Evolutionary conservation across 352 stramenopile species (phyloP).

Genomic region (Phytophthora sansomeana): DNA sequence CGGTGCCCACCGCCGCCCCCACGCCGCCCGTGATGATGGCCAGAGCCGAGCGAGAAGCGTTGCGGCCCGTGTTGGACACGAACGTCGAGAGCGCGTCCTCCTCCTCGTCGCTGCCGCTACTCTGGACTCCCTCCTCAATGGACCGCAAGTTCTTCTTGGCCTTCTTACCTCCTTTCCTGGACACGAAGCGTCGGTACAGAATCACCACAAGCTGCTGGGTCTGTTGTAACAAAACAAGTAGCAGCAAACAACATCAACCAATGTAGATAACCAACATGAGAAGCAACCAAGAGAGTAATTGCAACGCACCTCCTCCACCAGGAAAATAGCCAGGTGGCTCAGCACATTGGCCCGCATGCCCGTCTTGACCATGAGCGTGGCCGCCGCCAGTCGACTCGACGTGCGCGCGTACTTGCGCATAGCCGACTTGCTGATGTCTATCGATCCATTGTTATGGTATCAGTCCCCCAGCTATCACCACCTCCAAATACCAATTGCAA

Average conservation of each 20-base stretch:
- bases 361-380: slow-evolving; percentile 77
- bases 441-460: too few relatives aligned
- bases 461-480: too few relatives aligned
- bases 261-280: too few relatives aligned
- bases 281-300: too few relatives aligned
- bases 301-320: slow-evolving; percentile 78
- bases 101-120: slow-evolving; percentile 44
- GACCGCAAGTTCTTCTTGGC: slow-evolving; percentile 47
- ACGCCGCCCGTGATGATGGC: slow-evolving; percentile 76
- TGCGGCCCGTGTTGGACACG: slow-evolving; percentile 57
- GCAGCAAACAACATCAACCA: too few relatives aligned
- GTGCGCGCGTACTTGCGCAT: slow-evolving; percentile 80
- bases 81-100: slow-evolving; percentile 50
- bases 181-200: slow-evolving; percentile 68
- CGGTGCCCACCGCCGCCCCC: slow-evolving; percentile 72
- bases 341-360: slow-evolving; percentile 81
- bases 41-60: slow-evolving; percentile 67
- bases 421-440: slow-evolving; percentile 83
- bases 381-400: slow-evolving; percentile 60
- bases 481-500: slow-evolving; percentile 1
- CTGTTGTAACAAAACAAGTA: slow-evolving; percentile 36
- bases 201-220: slow-evolving; percentile 77
- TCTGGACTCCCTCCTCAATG: slow-evolving; percentile 40
- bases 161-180: slow-evolving; percentile 49
- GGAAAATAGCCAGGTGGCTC: slow-evolving; percentile 81